Evolutionary conservation across 2,329 filamentous ascomycete species (phyloP).

Genomic region (Aureobasidium sp.): DNA sequence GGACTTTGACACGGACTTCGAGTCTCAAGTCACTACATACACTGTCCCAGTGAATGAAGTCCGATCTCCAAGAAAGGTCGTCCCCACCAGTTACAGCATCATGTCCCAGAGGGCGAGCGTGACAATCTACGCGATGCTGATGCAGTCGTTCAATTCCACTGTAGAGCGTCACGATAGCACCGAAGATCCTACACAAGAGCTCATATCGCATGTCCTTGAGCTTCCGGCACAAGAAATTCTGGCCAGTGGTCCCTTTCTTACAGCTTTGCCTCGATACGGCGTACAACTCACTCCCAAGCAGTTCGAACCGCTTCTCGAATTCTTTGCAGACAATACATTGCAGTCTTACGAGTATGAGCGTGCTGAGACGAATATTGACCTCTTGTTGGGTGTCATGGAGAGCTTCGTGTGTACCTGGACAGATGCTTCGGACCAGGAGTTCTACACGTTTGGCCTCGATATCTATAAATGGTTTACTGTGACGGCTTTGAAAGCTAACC

Average conservation of each 20-base stretch:
- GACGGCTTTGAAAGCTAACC: slow-evolving; percentile 57
- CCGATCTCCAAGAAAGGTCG: neutral
- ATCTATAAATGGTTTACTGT: slow-evolving; percentile 74
- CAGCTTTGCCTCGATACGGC: slow-evolving; percentile 19
- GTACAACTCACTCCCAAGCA: slow-evolving; percentile 27
- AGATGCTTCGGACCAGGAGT: slow-evolving; percentile 46
- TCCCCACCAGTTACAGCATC: neutral
- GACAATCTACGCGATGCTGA: slow-evolving; percentile 3
- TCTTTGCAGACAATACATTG: slow-evolving; percentile 43
- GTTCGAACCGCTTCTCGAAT: slow-evolving; percentile 40
- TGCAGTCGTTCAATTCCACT: neutral
- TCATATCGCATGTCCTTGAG: neutral
- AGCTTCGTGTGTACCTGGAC: slow-evolving; percentile 59
- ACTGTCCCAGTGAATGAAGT: neutral
- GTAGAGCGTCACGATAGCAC: neutral
- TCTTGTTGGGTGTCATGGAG: slow-evolving; percentile 62
- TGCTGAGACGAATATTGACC: slow-evolving; percentile 65
- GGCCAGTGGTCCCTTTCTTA: slow-evolving; percentile 22
- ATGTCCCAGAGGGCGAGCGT: neutral
- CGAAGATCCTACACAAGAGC: neutral
- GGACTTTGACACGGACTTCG: slow-evolving; percentile 15
- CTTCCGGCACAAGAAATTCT: slow-evolving; percentile 19
- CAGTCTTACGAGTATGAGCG: slow-evolving; percentile 56
- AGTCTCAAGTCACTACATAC: slow-evolving; percentile 6
- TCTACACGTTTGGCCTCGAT: slow-evolving; percentile 63